Evolutionary conservation across 257 asterid species (phyloP), one percentile per base, ranked within the genome.

Genomic region (Jasminum sambac): DNA sequence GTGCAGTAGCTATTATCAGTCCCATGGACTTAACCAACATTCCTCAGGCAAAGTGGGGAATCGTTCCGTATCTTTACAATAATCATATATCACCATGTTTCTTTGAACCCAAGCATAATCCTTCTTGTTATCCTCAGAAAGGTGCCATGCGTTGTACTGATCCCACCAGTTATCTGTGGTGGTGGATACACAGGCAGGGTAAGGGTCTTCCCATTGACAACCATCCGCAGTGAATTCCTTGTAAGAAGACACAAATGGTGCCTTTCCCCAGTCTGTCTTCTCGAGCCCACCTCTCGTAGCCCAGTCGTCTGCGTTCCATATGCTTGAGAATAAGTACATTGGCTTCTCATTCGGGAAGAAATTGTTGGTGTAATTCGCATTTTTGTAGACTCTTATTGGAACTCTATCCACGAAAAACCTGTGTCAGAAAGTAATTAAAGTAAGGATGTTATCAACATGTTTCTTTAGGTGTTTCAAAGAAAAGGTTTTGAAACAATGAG

Each of bases 221-320:
- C 89, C 98, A 10, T 91, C 97, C 8, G 82, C 92, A 9, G 38
- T 80, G 68, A 87, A 95, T 12, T 88, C 88, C n/a, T 79, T 87
- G 84, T 95, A 95, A 9, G 96, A 85, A 8, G 98, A 92, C 60
- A 89, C 94, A 46, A 95, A 95, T 11, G 99, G 99, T 11, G 90
- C 96, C 46, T 87, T 82, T 26, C 72, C 81, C 99, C 98, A 95
- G 84, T 95, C 88, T 44, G 96, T 95, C 84, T 95, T 95, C 83
- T 91, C 98, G 30, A 91, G 76, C 0, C 99, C 99, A 10, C 98
- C 99, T 41, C 96, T 75, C 0, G 99, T 91, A 21, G 99, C 98
- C 99, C 99, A 95, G 77, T 95, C 96, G 26, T 95, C 99, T 0
- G 96, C 99, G 42, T 95, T 87, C 99, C 99, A 95, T 17, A 95